These are phyloP conservation scores for Entomortierella chlamydospora DNA, from an alignment of 192 early-diverging fungal species.

Conservation along the genomic window DNA sequence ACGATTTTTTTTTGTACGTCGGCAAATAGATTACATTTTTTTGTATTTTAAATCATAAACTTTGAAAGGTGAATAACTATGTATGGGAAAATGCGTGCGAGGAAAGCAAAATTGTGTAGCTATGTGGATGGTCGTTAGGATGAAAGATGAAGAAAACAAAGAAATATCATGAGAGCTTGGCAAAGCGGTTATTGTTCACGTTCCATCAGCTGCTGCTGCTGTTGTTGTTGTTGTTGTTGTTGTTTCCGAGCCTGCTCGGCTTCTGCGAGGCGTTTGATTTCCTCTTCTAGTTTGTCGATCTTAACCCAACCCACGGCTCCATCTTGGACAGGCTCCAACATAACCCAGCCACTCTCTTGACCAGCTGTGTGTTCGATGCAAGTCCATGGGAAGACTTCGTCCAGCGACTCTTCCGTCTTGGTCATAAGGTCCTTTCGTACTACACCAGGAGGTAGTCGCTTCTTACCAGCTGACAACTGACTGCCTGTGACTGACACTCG, in stretches of 20 bases:
- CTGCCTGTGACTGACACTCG: slow-evolving; percentile 25
- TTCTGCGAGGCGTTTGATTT: slow-evolving; percentile 32
- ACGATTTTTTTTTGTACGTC: background rate
- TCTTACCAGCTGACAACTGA: slow-evolving; percentile 7
- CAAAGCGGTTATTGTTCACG: slow-evolving; percentile 13
- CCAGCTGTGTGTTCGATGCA: slow-evolving; percentile 44
- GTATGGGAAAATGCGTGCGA: too few species aligned
- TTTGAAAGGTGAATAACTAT: too few species aligned
- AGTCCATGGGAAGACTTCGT: slow-evolving; percentile 50
- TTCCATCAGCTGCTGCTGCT: slow-evolving; percentile 21
- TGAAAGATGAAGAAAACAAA: background rate
- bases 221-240: slow-evolving; percentile 5
- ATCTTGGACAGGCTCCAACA: slow-evolving; percentile 50
- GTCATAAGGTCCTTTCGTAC: slow-evolving; percentile 30
- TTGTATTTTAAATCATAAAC: too few species aligned
- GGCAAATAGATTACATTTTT: background rate
- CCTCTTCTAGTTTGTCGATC: slow-evolving; percentile 50
- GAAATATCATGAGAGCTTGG: background rate
- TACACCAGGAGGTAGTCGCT: slow-evolving; percentile 8
- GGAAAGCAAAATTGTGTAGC: too few species aligned
- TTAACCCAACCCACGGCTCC: slow-evolving; percentile 53
- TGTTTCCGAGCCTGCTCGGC: slow-evolving; percentile 1
- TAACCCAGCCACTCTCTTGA: slow-evolving; percentile 48
- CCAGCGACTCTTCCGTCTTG: slow-evolving; percentile 49
- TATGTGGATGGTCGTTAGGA: background rate